Evolutionary conservation across 129 eudicot genomes (phyloP), one percentile per base, ranked within the genome.

Genomic region (Helichrysum umbraculigerum): DNA sequence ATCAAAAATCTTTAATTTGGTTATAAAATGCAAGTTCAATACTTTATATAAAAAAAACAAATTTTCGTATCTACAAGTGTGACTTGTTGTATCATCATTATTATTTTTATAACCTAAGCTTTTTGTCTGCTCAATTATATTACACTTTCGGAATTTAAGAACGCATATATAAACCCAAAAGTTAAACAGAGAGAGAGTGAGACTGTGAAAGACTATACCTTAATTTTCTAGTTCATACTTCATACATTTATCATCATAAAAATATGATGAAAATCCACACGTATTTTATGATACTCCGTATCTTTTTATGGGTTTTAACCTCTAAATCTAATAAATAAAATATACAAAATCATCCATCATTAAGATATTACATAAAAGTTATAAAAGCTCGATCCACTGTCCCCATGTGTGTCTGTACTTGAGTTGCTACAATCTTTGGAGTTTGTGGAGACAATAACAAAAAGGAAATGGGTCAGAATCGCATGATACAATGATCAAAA

Each of bases 401-500:
- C 15, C 30, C 29, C 64, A 59, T 59, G 64, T 59, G 32, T 58
- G 14, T 41, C 10, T 59, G 16, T 8, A 59, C 32, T 59, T 12
- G 28, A 59, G 64, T 59, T 21, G 5, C 20, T 8, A 28, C 28
- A 58, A 12, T 58, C 19, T 68, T 42, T 22, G 73, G 59, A 42
- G 37, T 68, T 42, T 41, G 22, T 44, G 72, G 72, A 68, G 57
- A 21, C 57, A 41, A 42, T 8, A 41, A 68, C 57, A 21, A 21
- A 20, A 58, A 3, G 6, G 0, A 9, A 68, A 42, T 21, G 33
- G 20, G 34, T 68, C 57, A 68, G 33, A 68, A 42, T 68, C 59
- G 22, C 73, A 68, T 42, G 14, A 68, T 41, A 58, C n/a, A 41
- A 42, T 14, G 25, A 42, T 68, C 20, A 39, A 42, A 68, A 68